A percentile compares a stretch with the other conserved stretches of the same genome.
Evolutionary conservation across 768 basidiomycete genomes (phyloP).

Genomic region (Rhodosporidiobolus sp.): DNA sequence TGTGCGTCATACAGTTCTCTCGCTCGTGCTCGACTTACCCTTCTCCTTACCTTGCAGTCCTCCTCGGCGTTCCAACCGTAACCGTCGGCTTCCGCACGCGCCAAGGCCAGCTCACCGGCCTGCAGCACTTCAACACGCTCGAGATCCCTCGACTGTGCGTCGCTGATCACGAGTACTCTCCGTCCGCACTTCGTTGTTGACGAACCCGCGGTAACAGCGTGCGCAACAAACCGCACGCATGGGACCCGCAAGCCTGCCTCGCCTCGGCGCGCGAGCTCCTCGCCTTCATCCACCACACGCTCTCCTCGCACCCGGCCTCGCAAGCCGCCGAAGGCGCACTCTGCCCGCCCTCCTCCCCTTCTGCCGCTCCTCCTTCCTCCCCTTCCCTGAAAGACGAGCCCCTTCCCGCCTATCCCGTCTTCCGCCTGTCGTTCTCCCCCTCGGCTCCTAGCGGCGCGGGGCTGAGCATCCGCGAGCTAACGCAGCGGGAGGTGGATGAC

Average conservation of each 20-base stretch:
- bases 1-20: constrained; percentile 46
- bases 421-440: constrained; percentile 36
- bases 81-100: constrained; percentile 83
- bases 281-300: constrained; percentile 52
- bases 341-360: neutral
- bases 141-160: constrained; percentile 64
- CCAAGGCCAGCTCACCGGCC: constrained; percentile 63
- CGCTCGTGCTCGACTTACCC: neutral
- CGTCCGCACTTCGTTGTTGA: too few relatives aligned
- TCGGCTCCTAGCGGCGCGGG: neutral
- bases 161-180: neutral
- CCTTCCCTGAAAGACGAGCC: neutral
- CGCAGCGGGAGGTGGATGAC: neutral
- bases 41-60: constrained; percentile 48
- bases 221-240: constrained; percentile 67
- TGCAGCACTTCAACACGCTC: constrained; percentile 72
- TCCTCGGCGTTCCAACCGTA: constrained; percentile 86
- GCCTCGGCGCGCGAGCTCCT: constrained; percentile 69
- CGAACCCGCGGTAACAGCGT: constrained; percentile 48
- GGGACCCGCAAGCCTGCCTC: constrained; percentile 73
- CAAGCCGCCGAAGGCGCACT: neutral
- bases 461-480: neutral
- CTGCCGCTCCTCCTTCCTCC: neutral
- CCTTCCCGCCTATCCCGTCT: constrained; percentile 20
- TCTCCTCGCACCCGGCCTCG: neutral